Evolutionary conservation across 495 filamentous ascomycete genomes (phyloP).

Genomic region (Staphylotrichum tortipilum): DNA sequence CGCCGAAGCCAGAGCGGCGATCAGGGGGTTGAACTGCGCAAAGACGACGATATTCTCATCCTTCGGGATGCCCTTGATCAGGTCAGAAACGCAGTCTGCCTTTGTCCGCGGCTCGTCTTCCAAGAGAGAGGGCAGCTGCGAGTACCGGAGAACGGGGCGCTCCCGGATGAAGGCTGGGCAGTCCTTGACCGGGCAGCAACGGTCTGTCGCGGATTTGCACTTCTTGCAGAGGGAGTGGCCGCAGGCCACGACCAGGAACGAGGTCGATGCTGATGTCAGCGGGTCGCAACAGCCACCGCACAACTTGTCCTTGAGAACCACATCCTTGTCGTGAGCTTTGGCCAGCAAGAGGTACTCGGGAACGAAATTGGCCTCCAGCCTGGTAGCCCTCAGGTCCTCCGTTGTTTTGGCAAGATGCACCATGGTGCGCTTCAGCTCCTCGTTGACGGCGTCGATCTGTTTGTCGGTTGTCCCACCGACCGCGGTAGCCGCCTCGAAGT

Average conservation of each 20-base stretch:
- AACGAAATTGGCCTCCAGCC: conserved; percentile 2
- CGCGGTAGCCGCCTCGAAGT: neutral
- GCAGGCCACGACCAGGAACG: conserved; percentile 24
- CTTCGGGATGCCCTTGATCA: conserved; percentile 13
- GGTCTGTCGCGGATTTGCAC: conserved; percentile 11
- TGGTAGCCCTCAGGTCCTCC: conserved; percentile 3
- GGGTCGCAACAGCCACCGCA: conserved; percentile 9
- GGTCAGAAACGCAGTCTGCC: conserved; percentile 15
- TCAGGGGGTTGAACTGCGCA: conserved; percentile 21
- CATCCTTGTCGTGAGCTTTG: neutral
- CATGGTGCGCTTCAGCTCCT: conserved; percentile 10
- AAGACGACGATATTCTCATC: conserved; percentile 29
- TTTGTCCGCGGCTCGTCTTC: conserved; percentile 12
- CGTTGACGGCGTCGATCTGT: neutral
- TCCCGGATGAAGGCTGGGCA: conserved; percentile 2
- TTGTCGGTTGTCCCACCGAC: neutral
- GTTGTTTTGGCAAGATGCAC: conserved; percentile 6
- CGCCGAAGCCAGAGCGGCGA: conserved; percentile 15
- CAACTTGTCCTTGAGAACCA: neutral
- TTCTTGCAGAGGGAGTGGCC: conserved; percentile 28
- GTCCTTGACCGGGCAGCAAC: conserved; percentile 10
- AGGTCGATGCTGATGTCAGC: neutral
- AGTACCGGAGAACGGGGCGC: conserved; percentile 11
- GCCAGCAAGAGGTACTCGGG: neutral
- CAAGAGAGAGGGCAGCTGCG: neutral